These are phyloP conservation scores for Sclerotinia spermophila DNA, from an alignment of 2,329 filamentous ascomycete genomes.

Conservation along the genomic window DNA sequence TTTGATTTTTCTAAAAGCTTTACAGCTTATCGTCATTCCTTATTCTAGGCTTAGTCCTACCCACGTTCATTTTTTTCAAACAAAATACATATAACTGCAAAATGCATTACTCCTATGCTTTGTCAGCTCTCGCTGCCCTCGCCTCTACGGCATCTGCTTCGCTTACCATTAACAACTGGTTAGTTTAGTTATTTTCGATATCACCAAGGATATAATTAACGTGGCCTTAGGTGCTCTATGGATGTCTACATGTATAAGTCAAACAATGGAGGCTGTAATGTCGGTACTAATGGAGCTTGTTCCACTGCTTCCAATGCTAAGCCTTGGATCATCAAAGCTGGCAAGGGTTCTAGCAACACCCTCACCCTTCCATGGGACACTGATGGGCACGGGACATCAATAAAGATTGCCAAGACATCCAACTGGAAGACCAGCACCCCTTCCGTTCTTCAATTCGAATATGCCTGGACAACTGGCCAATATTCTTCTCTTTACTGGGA, in stretches of 20 bases:
- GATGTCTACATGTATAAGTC: conserved; percentile 16
- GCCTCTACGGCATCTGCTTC: conserved; percentile 17
- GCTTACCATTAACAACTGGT: conserved; percentile 17
- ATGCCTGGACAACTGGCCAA: conserved; percentile 11
- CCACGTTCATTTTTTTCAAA: conserved; percentile 12
- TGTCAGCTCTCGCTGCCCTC: conserved; percentile 16
- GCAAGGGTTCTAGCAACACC: conserved; percentile 8
- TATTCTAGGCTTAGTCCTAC: conserved; percentile 12
- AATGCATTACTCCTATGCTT: conserved; percentile 14
- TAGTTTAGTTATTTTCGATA: no score
- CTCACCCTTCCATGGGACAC: conserved; percentile 13
- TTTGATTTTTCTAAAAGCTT: background rate
- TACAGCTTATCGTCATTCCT: conserved; percentile 7
- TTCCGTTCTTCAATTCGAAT: conserved; percentile 18
- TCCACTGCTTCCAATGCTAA: conserved; percentile 1
- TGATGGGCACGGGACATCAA: conserved; percentile 8
- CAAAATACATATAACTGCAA: background rate
- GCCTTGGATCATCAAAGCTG: conserved; percentile 16
- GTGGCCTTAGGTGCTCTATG: background rate
- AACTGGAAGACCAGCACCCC: conserved; percentile 14
- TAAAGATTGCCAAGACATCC: conserved; percentile 17
- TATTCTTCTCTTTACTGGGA: conserved; percentile 19
- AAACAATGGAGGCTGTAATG: conserved; percentile 11
- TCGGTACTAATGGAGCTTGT: conserved; percentile 11
- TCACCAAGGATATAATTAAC: background rate